Evolutionary conservation across 257 asterid species (phyloP).

Genomic region (Solanum okadae): DNA sequence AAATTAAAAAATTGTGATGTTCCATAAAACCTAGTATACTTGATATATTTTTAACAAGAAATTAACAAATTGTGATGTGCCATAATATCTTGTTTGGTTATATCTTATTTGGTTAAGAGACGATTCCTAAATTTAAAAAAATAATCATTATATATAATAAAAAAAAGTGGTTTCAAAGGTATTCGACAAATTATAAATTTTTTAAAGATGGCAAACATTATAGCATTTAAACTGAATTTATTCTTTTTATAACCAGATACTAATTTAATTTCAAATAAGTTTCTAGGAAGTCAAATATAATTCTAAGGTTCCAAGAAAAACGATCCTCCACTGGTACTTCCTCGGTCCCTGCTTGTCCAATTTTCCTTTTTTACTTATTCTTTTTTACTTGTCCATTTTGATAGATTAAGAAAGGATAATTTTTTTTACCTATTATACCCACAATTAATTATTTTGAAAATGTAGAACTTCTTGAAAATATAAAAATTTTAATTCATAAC

Average conservation of each 20-base stretch:
- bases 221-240: no score
- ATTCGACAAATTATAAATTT: neutral
- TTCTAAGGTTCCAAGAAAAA: neutral
- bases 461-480: no score
- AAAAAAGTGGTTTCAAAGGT: neutral
- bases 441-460: no score
- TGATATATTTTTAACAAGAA: no score
- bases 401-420: no score
- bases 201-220: neutral
- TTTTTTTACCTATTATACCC: no score
- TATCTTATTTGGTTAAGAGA: neutral
- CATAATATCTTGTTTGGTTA: neutral
- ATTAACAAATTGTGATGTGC: neutral
- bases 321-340: neutral
- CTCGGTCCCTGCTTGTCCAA: no score
- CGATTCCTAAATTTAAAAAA: neutral
- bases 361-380: no score
- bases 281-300: neutral
- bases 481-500: no score
- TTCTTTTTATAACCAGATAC: neutral
- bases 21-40: no score
- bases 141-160: neutral
- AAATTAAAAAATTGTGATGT: neutral
- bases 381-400: no score
- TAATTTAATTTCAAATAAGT: neutral